Conservation (phyloP, 352 stramenopile genomes). For the Thalassiosira exigua region DNA sequence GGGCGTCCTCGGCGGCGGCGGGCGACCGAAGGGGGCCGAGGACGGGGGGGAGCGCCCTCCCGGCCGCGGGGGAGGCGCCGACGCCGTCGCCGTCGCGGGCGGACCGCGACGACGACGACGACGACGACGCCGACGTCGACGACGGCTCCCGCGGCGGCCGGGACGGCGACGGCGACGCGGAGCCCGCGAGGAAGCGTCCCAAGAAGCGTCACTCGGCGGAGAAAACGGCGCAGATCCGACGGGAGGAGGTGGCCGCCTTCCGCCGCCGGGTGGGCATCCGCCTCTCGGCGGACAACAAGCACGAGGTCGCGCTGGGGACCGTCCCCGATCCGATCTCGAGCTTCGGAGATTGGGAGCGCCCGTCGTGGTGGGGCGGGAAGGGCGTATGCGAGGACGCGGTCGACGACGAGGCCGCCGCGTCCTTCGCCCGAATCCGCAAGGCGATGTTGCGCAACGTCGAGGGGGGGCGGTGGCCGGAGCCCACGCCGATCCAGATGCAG, state of each 20-base stretch:
- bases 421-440: constrained; percentile 52
- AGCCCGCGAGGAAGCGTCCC: constrained; percentile 60
- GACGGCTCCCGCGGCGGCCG: constrained; percentile 3
- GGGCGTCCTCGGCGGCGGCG: constrained; percentile 1
- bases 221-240: constrained; percentile 70
- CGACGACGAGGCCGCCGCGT: constrained; percentile 20
- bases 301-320: constrained; percentile 51
- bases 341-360: constrained; percentile 68
- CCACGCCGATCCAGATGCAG: constrained; percentile 98
- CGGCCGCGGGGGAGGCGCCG: constrained; percentile 14
- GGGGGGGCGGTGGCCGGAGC: constrained; percentile 93
- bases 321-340: constrained; percentile 78
- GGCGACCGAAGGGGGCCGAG: constrained; percentile 2
- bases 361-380: constrained; percentile 62
- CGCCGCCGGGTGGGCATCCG: constrained; percentile 76
- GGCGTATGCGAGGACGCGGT: background rate
- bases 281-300: constrained; percentile 63
- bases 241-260: constrained; percentile 82
- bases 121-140: constrained; percentile 13
- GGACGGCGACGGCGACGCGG: constrained; percentile 5
- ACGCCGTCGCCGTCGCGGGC: background rate
- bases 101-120: constrained; percentile 20
- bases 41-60: constrained; percentile 1
- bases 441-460: constrained; percentile 79
- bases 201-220: constrained; percentile 47